Evolutionary conservation across 148 eudicot species (phyloP).

Genomic region (Agrostemma githago): DNA sequence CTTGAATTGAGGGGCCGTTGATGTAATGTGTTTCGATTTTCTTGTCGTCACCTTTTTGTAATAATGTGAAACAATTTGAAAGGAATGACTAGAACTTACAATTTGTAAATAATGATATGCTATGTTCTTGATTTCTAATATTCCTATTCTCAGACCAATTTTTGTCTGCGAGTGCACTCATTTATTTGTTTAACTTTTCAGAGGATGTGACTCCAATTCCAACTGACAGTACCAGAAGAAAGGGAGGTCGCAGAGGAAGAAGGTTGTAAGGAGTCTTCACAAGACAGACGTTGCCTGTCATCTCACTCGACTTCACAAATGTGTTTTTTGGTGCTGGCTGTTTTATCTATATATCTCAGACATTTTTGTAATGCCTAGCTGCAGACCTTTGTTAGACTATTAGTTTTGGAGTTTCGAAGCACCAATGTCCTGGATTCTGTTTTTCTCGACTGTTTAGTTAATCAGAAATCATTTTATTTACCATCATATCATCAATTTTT

Average conservation of each 20-base stretch:
- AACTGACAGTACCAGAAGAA: slow-evolving; percentile 12
- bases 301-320: background rate
- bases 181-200: background rate
- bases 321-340: background rate
- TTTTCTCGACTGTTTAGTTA: background rate
- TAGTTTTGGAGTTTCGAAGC: background rate
- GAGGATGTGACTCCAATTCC: slow-evolving; percentile 15
- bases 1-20: background rate
- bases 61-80: too few relatives aligned
- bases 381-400: background rate
- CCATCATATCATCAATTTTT: too few relatives aligned
- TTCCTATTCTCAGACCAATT: background rate
- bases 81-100: too few relatives aligned
- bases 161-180: too few relatives aligned
- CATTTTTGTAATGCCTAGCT: slow-evolving; percentile 5
- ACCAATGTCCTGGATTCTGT: background rate
- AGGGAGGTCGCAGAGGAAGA: slow-evolving; percentile 18
- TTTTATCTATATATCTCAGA: background rate
- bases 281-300: background rate
- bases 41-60: too few relatives aligned
- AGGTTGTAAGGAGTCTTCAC: background rate
- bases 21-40: background rate
- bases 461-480: background rate
- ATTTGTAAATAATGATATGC: too few relatives aligned
- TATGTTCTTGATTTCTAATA: background rate